A percentile compares a stretch with the other conserved stretches of the same genome.
Evolutionary conservation across 2,329 filamentous ascomycete species (phyloP).

Genomic region (Fusarium falciforme): DNA sequence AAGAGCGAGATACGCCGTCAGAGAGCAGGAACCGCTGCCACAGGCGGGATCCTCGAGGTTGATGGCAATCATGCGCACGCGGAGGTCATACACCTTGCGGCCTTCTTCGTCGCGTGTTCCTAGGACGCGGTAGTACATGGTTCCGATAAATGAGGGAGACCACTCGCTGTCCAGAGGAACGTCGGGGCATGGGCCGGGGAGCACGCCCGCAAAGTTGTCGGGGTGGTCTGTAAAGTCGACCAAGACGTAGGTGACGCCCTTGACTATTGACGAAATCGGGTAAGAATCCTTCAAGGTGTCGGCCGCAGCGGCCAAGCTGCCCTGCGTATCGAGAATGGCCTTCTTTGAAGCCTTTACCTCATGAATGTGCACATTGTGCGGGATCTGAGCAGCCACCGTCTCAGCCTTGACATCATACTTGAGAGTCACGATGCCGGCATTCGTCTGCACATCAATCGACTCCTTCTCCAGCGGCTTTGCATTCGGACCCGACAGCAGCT

Average conservation of each 20-base stretch:
- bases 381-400: conserved; percentile 19
- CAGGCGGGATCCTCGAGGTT: background rate
- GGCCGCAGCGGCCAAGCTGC: background rate
- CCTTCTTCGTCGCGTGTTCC: background rate
- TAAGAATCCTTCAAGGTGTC: background rate
- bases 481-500: background rate
- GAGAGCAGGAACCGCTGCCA: background rate
- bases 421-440: background rate
- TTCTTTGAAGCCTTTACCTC: background rate
- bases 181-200: background rate
- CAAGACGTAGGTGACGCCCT: conserved; percentile 4
- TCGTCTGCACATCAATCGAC: background rate
- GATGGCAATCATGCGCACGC: background rate
- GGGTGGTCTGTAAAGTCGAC: conserved; percentile 7
- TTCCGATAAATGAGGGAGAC: background rate
- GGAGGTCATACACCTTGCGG: background rate
- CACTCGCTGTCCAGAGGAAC: background rate
- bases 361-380: conserved; percentile 27
- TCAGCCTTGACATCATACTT: conserved; percentile 5
- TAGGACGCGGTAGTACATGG: background rate
- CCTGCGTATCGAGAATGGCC: background rate
- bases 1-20: background rate
- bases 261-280: conserved; percentile 4
- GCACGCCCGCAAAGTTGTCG: conserved; percentile 4
- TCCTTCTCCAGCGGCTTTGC: background rate